Percentiles rank a stretch among this genome's conserved stretches.
Evolutionary conservation across 2,329 filamentous ascomycete genomes (phyloP).

Genomic region (Ramichloridium luteum): DNA sequence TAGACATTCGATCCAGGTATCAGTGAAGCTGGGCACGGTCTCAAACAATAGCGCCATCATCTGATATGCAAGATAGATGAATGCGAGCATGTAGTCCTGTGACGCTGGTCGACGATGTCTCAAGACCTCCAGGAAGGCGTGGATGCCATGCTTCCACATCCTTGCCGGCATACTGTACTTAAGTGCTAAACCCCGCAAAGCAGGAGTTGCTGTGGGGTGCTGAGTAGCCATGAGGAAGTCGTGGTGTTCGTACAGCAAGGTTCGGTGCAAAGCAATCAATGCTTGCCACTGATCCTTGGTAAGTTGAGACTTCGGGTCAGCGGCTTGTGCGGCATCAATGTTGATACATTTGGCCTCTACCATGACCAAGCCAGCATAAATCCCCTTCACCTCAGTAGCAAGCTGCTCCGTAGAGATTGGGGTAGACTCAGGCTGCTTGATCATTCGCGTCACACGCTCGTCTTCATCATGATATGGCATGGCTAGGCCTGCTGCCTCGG

Average conservation of each 20-base stretch:
- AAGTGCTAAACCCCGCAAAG: slow-evolving; percentile 54
- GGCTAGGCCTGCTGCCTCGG: too few relatives aligned
- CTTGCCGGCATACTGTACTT: slow-evolving; percentile 87
- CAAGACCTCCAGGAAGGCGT: slow-evolving; percentile 35
- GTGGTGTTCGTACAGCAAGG: slow-evolving; percentile 37
- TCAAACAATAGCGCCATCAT: slow-evolving; percentile 84
- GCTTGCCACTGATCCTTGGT: slow-evolving; percentile 70
- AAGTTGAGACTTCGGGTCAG: slow-evolving; percentile 39
- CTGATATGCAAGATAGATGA: slow-evolving; percentile 78
- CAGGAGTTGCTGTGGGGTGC: slow-evolving; percentile 62
- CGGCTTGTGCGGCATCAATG: slow-evolving; percentile 53
- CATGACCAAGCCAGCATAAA: slow-evolving; percentile 73
- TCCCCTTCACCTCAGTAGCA: slow-evolving; percentile 67
- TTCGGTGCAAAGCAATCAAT: slow-evolving; percentile 68
- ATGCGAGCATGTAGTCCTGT: slow-evolving; percentile 79
- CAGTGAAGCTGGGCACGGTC: slow-evolving; percentile 67
- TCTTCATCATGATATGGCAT: too few relatives aligned
- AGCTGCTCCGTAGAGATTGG: slow-evolving; percentile 72
- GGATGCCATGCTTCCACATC: slow-evolving; percentile 91
- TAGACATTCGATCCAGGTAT: slow-evolving; percentile 88
- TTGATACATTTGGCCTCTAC: slow-evolving; percentile 82
- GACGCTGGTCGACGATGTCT: slow-evolving; percentile 62
- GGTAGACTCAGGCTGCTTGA: too few relatives aligned
- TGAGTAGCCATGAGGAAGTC: slow-evolving; percentile 67
- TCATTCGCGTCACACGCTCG: too few relatives aligned